A percentile compares a stretch with the other conserved stretches of the same genome.
Conservation (phyloP, 768 basidiomycete genomes). For the Panaeolus papilionaceus region DNA sequence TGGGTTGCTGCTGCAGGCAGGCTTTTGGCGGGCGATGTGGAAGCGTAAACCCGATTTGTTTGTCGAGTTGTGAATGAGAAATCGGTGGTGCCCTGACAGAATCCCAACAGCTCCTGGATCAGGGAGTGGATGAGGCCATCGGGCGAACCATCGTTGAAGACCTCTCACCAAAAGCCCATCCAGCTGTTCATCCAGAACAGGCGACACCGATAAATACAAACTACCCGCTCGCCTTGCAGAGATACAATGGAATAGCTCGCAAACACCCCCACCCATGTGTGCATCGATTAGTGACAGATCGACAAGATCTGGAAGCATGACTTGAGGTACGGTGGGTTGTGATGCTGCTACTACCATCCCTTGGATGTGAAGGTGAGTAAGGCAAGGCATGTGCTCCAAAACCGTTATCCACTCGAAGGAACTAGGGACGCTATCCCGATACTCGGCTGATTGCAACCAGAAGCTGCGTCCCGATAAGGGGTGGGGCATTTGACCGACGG, state of each 20-base stretch:
- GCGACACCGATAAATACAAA: background rate
- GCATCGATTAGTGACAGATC: background rate
- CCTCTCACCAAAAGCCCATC: background rate
- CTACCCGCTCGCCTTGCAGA: background rate
- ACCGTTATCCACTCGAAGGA: background rate
- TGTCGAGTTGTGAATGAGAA: constrained; percentile 1
- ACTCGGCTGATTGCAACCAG: background rate
- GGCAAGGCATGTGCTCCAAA: background rate
- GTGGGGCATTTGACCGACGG: background rate
- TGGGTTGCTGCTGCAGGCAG: background rate
- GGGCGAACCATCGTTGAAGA: background rate
- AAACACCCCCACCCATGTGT: background rate
- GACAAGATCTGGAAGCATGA: background rate
- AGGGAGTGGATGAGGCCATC: background rate
- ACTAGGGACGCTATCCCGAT: background rate
- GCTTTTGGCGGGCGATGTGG: background rate
- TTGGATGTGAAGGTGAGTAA: background rate
- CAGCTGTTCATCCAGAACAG: background rate
- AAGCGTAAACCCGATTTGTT: background rate
- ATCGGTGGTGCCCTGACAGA: background rate
- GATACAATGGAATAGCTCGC: background rate
- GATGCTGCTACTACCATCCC: background rate
- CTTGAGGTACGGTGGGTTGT: background rate
- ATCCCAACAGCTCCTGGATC: background rate
- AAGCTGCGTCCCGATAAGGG: background rate